These are phyloP conservation scores for Udeniomyces megalosporus DNA, from an alignment of 768 basidiomycete genomes.

Conservation along the genomic window DNA sequence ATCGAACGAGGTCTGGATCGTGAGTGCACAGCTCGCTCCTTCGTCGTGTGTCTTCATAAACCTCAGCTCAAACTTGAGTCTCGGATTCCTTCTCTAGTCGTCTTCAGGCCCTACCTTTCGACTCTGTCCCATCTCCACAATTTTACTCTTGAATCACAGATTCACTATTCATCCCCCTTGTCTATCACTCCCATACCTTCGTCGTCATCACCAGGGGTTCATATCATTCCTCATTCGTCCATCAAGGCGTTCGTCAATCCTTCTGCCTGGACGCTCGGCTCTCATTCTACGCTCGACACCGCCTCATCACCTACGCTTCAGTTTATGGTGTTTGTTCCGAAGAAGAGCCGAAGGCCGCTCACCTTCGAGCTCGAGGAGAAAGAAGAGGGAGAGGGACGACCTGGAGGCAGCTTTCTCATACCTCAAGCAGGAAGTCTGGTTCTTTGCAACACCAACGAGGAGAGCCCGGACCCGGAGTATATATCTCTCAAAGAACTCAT, in stretches of 20 bases:
- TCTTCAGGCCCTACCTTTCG: conserved; percentile 49
- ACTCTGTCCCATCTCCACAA: conserved; percentile 58
- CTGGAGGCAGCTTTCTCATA: conserved; percentile 45
- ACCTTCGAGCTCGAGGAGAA: conserved; percentile 39
- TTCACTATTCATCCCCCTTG: conserved; percentile 78
- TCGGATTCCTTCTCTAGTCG: conserved; percentile 34
- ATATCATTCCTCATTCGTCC: conserved; percentile 15
- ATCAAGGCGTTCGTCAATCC: conserved; percentile 89
- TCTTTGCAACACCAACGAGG: conserved; percentile 43
- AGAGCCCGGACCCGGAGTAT: not conserved
- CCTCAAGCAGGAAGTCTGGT: conserved; percentile 90
- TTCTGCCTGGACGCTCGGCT: conserved; percentile 88
- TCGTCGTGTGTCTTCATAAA: not conserved
- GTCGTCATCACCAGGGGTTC: not conserved
- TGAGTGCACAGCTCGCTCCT: conserved; percentile 30
- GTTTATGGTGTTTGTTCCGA: conserved; percentile 78
- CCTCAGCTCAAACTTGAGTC: not conserved
- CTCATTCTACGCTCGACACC: not conserved
- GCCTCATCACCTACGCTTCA: conserved; percentile 66
- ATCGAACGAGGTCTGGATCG: conserved; percentile 46
- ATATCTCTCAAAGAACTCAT: not conserved
- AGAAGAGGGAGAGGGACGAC: conserved; percentile 29
- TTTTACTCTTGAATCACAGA: conserved; percentile 85
- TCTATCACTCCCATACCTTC: conserved; percentile 47
- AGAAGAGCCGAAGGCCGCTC: conserved; percentile 49